phyloP scores from a whole-genome alignment of 1,284 basidiomycete genomes.

The Thecaphora thlaspeos region DNA sequence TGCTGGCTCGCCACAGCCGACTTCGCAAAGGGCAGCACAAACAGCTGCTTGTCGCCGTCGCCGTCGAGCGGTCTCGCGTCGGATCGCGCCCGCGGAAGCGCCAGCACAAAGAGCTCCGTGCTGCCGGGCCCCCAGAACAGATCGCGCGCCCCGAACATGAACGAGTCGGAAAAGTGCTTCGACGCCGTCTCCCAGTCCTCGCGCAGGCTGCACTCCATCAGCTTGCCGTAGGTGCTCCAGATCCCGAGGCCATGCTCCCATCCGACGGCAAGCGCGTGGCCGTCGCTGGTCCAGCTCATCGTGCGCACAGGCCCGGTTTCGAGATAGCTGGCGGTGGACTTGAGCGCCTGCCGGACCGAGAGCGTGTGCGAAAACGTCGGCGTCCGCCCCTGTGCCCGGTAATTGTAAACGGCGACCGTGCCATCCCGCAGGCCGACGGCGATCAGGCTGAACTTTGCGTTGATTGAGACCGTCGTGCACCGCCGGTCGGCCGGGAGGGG shows the following conservation, averaged over 20 bases:
- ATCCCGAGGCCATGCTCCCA: conserved; percentile 87
- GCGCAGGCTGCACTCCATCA: conserved; percentile 71
- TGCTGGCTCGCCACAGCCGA: conserved; percentile 88
- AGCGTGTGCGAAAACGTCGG: conserved; percentile 50
- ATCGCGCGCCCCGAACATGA: conserved; percentile 72
- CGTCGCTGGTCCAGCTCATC: conserved; percentile 75
- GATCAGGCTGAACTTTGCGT: conserved; percentile 78
- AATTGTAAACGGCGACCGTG: conserved; percentile 48
- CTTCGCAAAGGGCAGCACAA: conserved; percentile 76
- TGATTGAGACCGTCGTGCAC: conserved; percentile 69
- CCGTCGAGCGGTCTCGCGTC: not conserved
- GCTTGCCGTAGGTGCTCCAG: conserved; percentile 87
- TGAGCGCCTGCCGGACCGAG: conserved; percentile 50
- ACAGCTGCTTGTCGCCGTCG: conserved; percentile 31
- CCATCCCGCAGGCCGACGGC: conserved; percentile 75
- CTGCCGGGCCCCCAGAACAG: conserved; percentile 54
- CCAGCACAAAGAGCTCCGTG: conserved; percentile 42
- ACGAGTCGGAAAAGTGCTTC: conserved; percentile 67
- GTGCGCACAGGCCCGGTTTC: conserved; percentile 70
- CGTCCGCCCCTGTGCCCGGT: conserved; percentile 33
- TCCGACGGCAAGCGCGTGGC: conserved; percentile 93
- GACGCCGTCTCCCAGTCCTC: conserved; percentile 65
- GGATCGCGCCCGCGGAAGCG: too few relatives aligned
- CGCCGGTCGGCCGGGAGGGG: conserved; percentile 62
- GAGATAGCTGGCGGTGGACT: conserved; percentile 55